Evolutionary conservation across 176 grass and related monocot genomes (phyloP), one percentile per base, ranked within the genome.

Genomic region (Zea luxurians): DNA sequence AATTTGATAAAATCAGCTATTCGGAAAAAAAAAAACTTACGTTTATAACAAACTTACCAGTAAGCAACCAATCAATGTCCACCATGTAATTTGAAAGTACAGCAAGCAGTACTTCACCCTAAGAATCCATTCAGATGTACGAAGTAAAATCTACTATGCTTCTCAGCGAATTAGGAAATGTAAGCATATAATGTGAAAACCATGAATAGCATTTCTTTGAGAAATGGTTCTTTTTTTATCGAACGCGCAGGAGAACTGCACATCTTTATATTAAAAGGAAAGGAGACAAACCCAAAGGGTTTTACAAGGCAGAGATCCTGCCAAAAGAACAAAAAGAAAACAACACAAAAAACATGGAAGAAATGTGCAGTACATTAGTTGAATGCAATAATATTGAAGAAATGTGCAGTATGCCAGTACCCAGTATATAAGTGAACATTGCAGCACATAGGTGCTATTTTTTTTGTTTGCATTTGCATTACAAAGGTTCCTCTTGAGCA

Each of bases 41-140:
- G 45, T 35, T 18, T 62, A 61, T 35, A 37, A 61, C 15, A 40
- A 90, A 71, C 66, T 85, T 77, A 98, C 91, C 89, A 68, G 83
- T 85, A 64, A 95, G 64, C 79, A 98, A 70, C 96, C 96, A 98
- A 48, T 98, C 96, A 74, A 94, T 88, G 78, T 98, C 96, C 63
- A 95, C 90, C 95, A 98, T 98, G 74, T 95, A 98, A 92, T 98
- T 85, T 73, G 96, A 92, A 60, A 98, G 86, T n/a, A 98, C 71
- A 15, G 89, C 92, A 83, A 94, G 71, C 76, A 83, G 80, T 61
- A 90, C 85, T 20, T 92, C 91, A 70, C 96, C 89, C 92, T 98
- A 74, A 41, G 34, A 88, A 83, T 62, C 68, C 68, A 88, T 82
- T 77, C 54, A 84, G 35, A 64, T 40, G 44, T 64, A 53, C 86